Percentiles rank a stretch among this genome's conserved stretches.
These are phyloP conservation scores for Tetrapisispora nanseiensis DNA, from an alignment of 805 yeast species.

Conservation along the genomic window DNA sequence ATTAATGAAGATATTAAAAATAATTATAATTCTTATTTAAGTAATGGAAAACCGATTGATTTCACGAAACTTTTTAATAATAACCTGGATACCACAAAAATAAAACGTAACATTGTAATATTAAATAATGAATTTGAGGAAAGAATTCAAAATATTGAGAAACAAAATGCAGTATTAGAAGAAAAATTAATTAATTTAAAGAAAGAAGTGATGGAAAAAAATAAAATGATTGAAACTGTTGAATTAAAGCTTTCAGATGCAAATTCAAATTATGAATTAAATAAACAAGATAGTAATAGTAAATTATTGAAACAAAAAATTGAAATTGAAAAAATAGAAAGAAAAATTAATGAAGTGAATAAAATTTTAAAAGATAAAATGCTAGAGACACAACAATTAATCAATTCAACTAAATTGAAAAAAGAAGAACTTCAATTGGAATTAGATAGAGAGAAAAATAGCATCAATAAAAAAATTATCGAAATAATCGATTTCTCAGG, in stretches of 20 bases:
- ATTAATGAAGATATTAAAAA: constrained; percentile 28
- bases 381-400: constrained; percentile 39
- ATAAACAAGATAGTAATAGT: constrained; percentile 43
- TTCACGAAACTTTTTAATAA: constrained; percentile 9
- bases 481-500: constrained; percentile 51
- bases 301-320: constrained; percentile 40
- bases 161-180: constrained; percentile 31
- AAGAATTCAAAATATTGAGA: constrained; percentile 10
- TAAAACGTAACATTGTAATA: constrained; percentile 23
- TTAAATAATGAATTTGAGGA: constrained; percentile 31
- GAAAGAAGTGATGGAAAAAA: constrained; percentile 47
- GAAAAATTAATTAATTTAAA: constrained; percentile 47
- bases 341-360: constrained; percentile 6
- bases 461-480: constrained; percentile 44
- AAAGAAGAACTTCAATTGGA: constrained; percentile 41
- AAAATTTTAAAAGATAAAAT: constrained; percentile 33
- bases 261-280: constrained; percentile 46
- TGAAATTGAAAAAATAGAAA: constrained; percentile 57
- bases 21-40: constrained; percentile 8
- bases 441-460: constrained; percentile 38
- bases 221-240: constrained; percentile 45
- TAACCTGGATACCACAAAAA: constrained; percentile 18
- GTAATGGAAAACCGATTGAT: constrained; percentile 8
- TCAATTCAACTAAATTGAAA: constrained; percentile 43
- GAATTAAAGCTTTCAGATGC: constrained; percentile 46